phyloP scores from a whole-genome alignment of 352 stramenopile genomes.

The Pythium plurisporium region DNA sequence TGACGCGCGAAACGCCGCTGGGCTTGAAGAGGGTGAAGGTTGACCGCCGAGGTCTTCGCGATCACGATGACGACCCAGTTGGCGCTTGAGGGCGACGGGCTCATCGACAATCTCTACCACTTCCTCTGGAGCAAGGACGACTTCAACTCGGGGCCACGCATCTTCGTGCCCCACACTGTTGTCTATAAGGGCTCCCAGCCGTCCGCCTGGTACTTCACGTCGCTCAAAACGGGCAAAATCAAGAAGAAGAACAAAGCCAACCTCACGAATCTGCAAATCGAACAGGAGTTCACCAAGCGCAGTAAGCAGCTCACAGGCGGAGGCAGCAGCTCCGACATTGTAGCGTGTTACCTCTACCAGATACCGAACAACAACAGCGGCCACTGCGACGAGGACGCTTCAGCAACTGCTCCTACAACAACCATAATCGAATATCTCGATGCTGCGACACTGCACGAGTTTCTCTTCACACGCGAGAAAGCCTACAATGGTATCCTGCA shows the following conservation, averaged over 20 bases:
- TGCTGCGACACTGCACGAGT: conserved; percentile 78
- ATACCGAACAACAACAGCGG: conserved; percentile 1
- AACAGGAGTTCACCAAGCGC: conserved; percentile 92
- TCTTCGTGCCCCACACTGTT: conserved; percentile 92
- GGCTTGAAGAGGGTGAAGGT: no score
- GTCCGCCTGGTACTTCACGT: conserved; percentile 95
- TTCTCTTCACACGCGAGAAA: conserved; percentile 92
- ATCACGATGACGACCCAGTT: conserved; percentile 46
- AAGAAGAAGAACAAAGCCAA: conserved; percentile 92
- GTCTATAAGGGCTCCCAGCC: conserved; percentile 92
- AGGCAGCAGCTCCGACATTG: conserved; percentile 67
- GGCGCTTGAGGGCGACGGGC: conserved; percentile 78
- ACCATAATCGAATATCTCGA: conserved; percentile 94
- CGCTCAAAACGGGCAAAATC: conserved; percentile 69
- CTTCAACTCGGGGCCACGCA: conserved; percentile 73
- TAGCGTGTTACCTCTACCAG: conserved; percentile 89
- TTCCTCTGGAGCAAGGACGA: conserved; percentile 91
- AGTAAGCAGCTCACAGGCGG: conserved; percentile 20
- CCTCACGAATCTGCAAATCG: conserved; percentile 90
- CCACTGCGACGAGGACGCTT: no score
- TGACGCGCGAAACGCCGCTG: not conserved
- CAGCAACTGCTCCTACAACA: no score
- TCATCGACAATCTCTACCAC: conserved; percentile 88
- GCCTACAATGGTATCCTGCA: conserved; percentile 92
- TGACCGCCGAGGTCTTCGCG: no score